These are phyloP conservation scores for Dendryphion nanum DNA, from an alignment of 2,329 filamentous ascomycete genomes.

Conservation along the genomic window DNA sequence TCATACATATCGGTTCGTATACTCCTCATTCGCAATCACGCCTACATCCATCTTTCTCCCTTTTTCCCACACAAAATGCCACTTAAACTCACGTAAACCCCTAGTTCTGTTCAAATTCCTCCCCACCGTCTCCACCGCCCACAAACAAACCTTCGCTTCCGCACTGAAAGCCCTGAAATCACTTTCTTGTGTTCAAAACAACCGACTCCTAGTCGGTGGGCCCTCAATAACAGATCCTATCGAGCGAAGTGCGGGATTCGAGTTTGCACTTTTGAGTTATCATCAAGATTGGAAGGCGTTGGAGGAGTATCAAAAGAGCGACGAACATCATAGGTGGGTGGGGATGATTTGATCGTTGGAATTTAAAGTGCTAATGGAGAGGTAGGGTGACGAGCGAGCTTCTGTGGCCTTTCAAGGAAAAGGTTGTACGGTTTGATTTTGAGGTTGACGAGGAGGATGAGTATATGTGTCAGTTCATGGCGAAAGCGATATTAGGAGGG, in stretches of 20 bases:
- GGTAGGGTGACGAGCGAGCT: conserved; percentile 52
- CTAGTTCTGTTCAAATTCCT: conserved; percentile 22
- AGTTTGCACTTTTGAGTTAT: conserved; percentile 54
- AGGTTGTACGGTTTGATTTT: conserved; percentile 56
- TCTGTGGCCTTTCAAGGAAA: conserved; percentile 55
- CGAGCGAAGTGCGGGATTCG: conserved; percentile 53
- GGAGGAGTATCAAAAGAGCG: conserved; percentile 52
- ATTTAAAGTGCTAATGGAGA: not conserved
- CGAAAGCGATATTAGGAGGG: not conserved
- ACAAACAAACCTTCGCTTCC: conserved; percentile 46
- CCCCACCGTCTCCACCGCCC: conserved; percentile 32
- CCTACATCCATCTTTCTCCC: not conserved
- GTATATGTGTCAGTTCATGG: conserved; percentile 7
- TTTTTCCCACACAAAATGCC: not conserved
- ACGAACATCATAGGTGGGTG: conserved; percentile 51
- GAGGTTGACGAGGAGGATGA: conserved; percentile 48
- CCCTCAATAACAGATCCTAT: conserved; percentile 54
- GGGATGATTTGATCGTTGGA: not conserved
- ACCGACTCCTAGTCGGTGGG: conserved; percentile 52
- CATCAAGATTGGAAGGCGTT: conserved; percentile 48
- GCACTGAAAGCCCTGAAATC: conserved; percentile 52
- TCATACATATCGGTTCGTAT: not conserved
- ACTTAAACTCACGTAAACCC: too few relatives aligned
- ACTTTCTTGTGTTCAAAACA: conserved; percentile 49
- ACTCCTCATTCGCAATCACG: not conserved